Percentiles rank a stretch among this genome's conserved stretches.
phyloP scores from a whole-genome alignment of 495 filamentous ascomycete species.

The Bacidia gigantensis region DNA sequence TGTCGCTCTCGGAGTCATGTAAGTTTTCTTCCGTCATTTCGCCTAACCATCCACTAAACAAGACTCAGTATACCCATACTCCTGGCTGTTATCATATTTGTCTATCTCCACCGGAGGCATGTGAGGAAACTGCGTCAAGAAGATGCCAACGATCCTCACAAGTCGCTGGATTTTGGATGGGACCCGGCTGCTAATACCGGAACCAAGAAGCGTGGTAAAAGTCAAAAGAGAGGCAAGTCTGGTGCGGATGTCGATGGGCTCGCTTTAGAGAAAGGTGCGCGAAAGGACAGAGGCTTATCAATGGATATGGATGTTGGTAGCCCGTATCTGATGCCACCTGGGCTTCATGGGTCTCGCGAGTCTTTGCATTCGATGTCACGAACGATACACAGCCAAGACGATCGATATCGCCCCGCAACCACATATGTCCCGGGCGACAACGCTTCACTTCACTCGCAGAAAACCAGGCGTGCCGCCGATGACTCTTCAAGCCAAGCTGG shows the following conservation, averaged over 20 bases:
- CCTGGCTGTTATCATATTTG: conserved; percentile 48
- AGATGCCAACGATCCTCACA: conserved; percentile 78
- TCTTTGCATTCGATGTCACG: conserved; percentile 76
- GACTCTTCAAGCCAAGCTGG: conserved; percentile 52
- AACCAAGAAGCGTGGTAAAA: conserved; percentile 24
- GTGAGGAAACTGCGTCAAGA: conserved; percentile 59
- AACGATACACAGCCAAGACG: conserved; percentile 52
- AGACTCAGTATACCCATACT: conserved; percentile 58
- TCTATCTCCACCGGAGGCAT: conserved; percentile 67
- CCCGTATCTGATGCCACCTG: conserved; percentile 83
- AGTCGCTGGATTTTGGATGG: conserved; percentile 87
- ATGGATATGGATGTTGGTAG: conserved; percentile 68
- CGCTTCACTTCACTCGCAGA: conserved; percentile 42
- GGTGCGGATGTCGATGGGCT: conserved; percentile 29
- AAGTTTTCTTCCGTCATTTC: conserved; percentile 29
- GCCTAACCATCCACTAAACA: conserved; percentile 19
- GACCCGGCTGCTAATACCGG: conserved; percentile 19
- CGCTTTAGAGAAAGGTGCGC: conserved; percentile 30
- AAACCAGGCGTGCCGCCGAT: conserved; percentile 33
- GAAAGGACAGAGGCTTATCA: conserved; percentile 59
- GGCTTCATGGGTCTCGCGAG: conserved; percentile 61
- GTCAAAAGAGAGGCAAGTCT: conserved; percentile 30
- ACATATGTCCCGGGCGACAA: conserved; percentile 44
- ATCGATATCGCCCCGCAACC: conserved; percentile 68
- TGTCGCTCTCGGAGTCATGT: conserved; percentile 72